phyloP scores from a whole-genome alignment of 106 monocot genomes.

The Apostasia shenzhenica region DNA sequence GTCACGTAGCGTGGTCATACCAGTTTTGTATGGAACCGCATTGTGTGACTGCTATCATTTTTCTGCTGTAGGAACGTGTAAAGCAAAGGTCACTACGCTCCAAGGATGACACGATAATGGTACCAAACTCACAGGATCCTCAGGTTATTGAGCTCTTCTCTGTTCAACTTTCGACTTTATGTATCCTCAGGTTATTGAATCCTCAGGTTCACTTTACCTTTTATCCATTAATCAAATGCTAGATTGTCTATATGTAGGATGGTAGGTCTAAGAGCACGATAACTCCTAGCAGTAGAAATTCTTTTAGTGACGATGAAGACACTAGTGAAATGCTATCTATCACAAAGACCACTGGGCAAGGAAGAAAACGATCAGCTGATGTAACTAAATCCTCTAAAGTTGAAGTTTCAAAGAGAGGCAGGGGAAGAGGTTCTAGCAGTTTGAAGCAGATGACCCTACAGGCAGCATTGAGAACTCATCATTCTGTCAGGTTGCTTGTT shows the following conservation, averaged over 20 bases:
- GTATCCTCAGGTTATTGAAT: no score
- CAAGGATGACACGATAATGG: constrained; percentile 31
- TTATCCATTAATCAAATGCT: constrained; percentile 21
- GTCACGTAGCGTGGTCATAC: background rate
- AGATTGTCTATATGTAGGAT: constrained; percentile 30
- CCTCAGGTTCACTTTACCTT: background rate
- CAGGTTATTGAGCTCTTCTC: constrained; percentile 21
- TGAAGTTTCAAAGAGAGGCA: constrained; percentile 55
- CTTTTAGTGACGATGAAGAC: constrained; percentile 83
- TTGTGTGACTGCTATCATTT: background rate
- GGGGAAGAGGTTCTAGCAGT: constrained; percentile 67
- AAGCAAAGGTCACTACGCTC: constrained; percentile 58
- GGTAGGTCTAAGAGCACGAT: constrained; percentile 28
- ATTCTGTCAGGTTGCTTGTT: constrained; percentile 44
- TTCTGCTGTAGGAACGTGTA: constrained; percentile 62
- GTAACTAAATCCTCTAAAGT: constrained; percentile 19
- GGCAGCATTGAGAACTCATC: constrained; percentile 35
- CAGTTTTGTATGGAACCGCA: background rate
- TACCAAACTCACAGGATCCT: constrained; percentile 33
- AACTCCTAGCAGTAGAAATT: constrained; percentile 34
- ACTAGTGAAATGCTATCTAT: constrained; percentile 36
- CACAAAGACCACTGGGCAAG: constrained; percentile 31
- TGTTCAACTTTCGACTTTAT: background rate
- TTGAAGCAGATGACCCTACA: constrained; percentile 85
- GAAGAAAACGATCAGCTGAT: constrained; percentile 35